phyloP scores from a whole-genome alignment of 306 rosid species.

The Canavalia gladiata region DNA sequence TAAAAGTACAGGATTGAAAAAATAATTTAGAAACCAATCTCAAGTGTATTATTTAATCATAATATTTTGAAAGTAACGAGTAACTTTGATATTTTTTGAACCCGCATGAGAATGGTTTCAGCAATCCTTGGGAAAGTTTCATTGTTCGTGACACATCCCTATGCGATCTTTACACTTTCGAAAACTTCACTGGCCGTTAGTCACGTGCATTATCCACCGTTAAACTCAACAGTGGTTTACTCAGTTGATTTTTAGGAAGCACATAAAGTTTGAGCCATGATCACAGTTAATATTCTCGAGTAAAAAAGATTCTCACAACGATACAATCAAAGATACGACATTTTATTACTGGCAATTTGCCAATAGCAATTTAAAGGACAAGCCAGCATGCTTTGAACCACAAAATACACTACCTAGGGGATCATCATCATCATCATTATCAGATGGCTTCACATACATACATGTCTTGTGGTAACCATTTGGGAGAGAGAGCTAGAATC shows the following conservation, averaged over 20 bases:
- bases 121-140: no score
- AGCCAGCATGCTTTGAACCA: not conserved
- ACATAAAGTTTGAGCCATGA: not conserved
- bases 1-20: no score
- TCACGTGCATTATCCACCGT: conserved; percentile 13
- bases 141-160: no score
- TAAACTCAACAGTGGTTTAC: not conserved
- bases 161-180: no score
- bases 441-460: not conserved
- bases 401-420: conserved; percentile 22
- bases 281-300: conserved; percentile 23
- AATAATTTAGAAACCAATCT: no score
- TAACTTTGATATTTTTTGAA: not conserved
- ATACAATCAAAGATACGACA: conserved; percentile 3
- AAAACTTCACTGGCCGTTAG: not conserved
- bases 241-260: not conserved
- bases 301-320: not conserved
- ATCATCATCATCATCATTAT: not conserved
- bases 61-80: no score
- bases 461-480: not conserved
- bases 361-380: conserved; percentile 4
- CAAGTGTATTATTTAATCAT: no score
- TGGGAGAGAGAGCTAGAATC: not conserved
- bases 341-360: conserved; percentile 5
- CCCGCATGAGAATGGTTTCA: not conserved